phyloP scores from a whole-genome alignment of 192 early-diverging fungal species.

The Coemansia sp. region DNA sequence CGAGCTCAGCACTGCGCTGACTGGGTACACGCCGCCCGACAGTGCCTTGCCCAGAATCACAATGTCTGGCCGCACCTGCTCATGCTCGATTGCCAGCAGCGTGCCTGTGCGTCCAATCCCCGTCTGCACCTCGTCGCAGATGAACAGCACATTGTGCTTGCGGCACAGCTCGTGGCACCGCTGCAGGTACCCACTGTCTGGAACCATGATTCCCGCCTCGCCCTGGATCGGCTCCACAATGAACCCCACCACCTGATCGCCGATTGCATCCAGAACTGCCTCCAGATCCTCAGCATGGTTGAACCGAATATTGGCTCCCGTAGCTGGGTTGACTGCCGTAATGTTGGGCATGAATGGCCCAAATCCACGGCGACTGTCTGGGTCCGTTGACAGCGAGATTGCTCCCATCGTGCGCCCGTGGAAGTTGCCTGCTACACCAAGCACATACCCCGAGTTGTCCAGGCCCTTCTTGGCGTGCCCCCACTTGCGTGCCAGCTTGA shows the following conservation, averaged over 20 bases:
- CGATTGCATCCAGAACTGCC: conserved; percentile 78
- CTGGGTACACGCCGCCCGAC: conserved; percentile 95
- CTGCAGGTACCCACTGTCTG: conserved; percentile 88
- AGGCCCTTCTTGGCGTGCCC: conserved; percentile 91
- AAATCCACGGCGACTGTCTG: conserved; percentile 77
- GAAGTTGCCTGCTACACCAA: conserved; percentile 90
- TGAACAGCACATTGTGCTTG: conserved; percentile 96
- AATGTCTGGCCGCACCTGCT: conserved; percentile 89
- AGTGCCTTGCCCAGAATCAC: conserved; percentile 97
- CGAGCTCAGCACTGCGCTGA: conserved; percentile 87
- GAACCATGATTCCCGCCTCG: conserved; percentile 96
- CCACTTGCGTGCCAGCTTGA: conserved; percentile 98
- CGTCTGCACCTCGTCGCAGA: conserved; percentile 98
- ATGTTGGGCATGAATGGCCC: conserved; percentile 93
- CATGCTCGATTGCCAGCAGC: conserved; percentile 92
- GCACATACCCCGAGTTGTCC: conserved; percentile 72
- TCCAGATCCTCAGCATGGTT: conserved; percentile 87
- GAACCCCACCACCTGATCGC: conserved; percentile 85
- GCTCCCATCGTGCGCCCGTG: conserved; percentile 93
- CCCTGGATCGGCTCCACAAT: conserved; percentile 99
- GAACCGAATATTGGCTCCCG: conserved; percentile 73
- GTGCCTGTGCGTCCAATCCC: conserved; percentile 93
- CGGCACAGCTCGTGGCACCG: conserved; percentile 89
- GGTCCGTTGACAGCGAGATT: conserved; percentile 95
- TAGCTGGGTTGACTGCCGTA: conserved; percentile 75